Base-by-base conservation (phyloP, 306 rosid species). In the Adenanthera pavonina region DNA sequence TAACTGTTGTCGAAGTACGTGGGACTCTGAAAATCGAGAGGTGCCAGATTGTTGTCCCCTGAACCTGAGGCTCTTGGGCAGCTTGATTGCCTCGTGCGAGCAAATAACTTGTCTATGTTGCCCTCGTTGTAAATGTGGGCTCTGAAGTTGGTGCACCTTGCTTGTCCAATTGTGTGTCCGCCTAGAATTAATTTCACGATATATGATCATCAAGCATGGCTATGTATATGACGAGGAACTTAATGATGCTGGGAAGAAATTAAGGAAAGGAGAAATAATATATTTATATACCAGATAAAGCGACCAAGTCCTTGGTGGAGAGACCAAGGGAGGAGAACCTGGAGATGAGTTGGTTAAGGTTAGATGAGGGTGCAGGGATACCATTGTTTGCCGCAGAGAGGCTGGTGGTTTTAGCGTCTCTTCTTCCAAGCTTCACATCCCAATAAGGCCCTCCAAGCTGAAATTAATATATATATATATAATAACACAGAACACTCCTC, bases 401-500 rank as follows among this genome's bases (percentile, higher is more conserved):
- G 83, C 97, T 95, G 0, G 99, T 62, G 0, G 88, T 90, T 46
- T 34, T 91, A 0, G 97, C 83, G 44, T 95, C 99, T 85, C 98
- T 91, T 87, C 99, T 89, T 81, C 98, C 98, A 57, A 95, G 83
- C 73, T 92, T 95, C 2, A 93, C 95, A 56, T 89, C 75, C 99
- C 98, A 95, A 13, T 2, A 71, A 33, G 95, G 97, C 0, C 99
- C 99, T 78, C 94, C 97, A 40, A 95, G 97, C 99, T 95, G 15
- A 75, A 41, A 36, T 48, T 49, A 40, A 20, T 0, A 20, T n/a
- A 13, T 8, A 34, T 57, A 12, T 8, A 8, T 25, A 11, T 6
- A n/a, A 60, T 14, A 30, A n/a, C 47, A n/a, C 20, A 16, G 0
- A 52, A 54, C 61, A 16, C 72, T 57, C 0, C 49, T 14, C 43